Base-by-base conservation (phyloP, 257 asterid genomes). In the Solanum pinnatisectum region DNA sequence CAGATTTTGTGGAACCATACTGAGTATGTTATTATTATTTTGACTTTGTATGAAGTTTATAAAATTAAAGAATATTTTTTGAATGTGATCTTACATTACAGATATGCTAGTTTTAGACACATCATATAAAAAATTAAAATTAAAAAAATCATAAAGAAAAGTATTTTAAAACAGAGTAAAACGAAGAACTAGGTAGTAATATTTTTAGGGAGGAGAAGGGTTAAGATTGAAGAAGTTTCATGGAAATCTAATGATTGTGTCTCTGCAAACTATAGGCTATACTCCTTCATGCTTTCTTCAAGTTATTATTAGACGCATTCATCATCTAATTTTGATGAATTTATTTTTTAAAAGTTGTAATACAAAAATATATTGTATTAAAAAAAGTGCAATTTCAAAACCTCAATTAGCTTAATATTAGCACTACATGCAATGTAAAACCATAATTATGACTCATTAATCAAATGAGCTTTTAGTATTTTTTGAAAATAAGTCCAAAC, bases 211-310 rank as follows among this genome's bases (percentile, higher is more conserved):
- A 65, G 70, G 49, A 70, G 4, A 14, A 63, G 30, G 18, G 72
- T 65, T 65, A 65, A 1, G 15, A 65, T 5, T 20, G 22, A 25
- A 63, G 46, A 70, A n/a, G 67, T 39, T 40, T 30, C 30, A 74
- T 22, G 63, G 35, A 49, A 82, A 82, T 18, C 42, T 60, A 78
- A 89, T 89, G 85, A 87, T 84, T 83, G 60, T 82, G 87, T 33
- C 74, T 16, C 32, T 63, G 84, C 81, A 37, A 85, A 37, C 70
- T 25, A 77, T 35, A 18, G 68, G n/a, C 87, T 72, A 27, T 39
- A 52, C 32, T 36, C 27, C 63, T 81, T 81, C 85, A 46, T 30
- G 85, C 42, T 81, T 46, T 46, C 11, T 30, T 81, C 68, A 0
- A 46, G 85, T 42, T 42, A 13, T 37, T 20, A 32, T 70, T 15